Conservation (phyloP, 768 basidiomycete genomes). For the Postia placenta region DNA sequence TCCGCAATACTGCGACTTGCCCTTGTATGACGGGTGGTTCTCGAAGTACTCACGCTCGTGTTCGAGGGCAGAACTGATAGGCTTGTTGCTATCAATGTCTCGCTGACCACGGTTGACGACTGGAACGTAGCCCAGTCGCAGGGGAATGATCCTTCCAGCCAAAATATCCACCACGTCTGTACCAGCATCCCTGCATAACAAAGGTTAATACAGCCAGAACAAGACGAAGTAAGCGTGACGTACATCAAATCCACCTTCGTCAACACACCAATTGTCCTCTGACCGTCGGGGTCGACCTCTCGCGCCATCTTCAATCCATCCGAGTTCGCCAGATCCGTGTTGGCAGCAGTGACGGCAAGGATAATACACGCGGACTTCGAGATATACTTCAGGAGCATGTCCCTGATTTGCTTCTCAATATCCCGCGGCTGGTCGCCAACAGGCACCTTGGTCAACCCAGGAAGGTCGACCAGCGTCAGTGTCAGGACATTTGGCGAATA, state of each 20-base stretch:
- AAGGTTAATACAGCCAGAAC: background rate
- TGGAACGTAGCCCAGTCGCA: slow-evolving; percentile 95
- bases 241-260: slow-evolving; percentile 99
- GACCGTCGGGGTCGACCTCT: slow-evolving; percentile 96
- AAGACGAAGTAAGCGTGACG: no score
- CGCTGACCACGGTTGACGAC: slow-evolving; percentile 98
- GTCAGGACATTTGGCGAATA: slow-evolving; percentile 97
- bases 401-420: slow-evolving; percentile 95
- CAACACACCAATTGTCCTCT: slow-evolving; percentile 94
- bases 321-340: slow-evolving; percentile 96
- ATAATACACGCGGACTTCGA: slow-evolving; percentile 94
- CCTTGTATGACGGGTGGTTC: slow-evolving; percentile 86
- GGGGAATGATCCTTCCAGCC: slow-evolving; percentile 92
- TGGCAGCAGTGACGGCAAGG: slow-evolving; percentile 93
- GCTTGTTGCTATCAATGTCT: slow-evolving; percentile 87
- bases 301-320: slow-evolving; percentile 79
- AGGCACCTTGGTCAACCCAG: slow-evolving; percentile 92
- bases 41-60: slow-evolving; percentile 92
- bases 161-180: slow-evolving; percentile 99
- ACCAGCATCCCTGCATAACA: slow-evolving; percentile 94
- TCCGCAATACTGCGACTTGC: slow-evolving; percentile 93
- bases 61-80: slow-evolving; percentile 82
- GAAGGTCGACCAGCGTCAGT: slow-evolving; percentile 94
- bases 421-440: slow-evolving; percentile 96
- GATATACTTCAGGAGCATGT: slow-evolving; percentile 95